These are phyloP conservation scores for Globisporangium parvum DNA, from an alignment of 352 stramenopile species.

Conservation along the genomic window DNA sequence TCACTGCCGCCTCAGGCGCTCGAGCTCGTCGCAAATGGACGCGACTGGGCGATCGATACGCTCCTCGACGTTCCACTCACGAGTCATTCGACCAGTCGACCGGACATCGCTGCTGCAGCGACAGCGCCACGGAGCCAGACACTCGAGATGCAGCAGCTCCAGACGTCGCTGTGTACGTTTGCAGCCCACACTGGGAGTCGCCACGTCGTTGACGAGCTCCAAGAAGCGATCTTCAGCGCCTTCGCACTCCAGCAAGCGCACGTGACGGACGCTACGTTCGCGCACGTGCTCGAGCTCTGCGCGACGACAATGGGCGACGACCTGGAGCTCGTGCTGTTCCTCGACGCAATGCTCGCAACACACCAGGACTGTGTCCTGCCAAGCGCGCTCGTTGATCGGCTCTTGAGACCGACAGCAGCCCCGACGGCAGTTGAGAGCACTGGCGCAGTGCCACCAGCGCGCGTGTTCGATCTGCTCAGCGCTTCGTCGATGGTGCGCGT, in stretches of 20 bases:
- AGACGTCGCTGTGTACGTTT: constrained; percentile 27
- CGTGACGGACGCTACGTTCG: constrained; percentile 13
- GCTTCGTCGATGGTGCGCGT: constrained; percentile 20
- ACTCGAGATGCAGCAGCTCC: constrained; percentile 28
- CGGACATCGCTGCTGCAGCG: neutral
- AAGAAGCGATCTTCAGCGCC: constrained; percentile 16
- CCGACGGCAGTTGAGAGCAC: neutral
- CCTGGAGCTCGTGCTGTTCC: constrained; percentile 17
- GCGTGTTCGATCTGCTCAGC: constrained; percentile 25
- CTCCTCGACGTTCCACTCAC: constrained; percentile 19
- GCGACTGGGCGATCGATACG: constrained; percentile 33
- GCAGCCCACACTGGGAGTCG: constrained; percentile 13
- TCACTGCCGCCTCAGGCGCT: neutral
- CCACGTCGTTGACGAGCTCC: constrained; percentile 23
- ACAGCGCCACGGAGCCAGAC: neutral
- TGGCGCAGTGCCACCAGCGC: neutral
- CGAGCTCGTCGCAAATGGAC: constrained; percentile 4
- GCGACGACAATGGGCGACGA: constrained; percentile 18
- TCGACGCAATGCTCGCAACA: constrained; percentile 8
- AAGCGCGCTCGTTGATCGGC: neutral
- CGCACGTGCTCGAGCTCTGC: constrained; percentile 25
- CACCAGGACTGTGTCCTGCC: neutral
- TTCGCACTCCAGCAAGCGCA: constrained; percentile 16
- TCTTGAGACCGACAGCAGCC: constrained; percentile 1
- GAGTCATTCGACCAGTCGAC: neutral